phyloP scores from a whole-genome alignment of 257 asterid species.

The Perilla frutescens region DNA sequence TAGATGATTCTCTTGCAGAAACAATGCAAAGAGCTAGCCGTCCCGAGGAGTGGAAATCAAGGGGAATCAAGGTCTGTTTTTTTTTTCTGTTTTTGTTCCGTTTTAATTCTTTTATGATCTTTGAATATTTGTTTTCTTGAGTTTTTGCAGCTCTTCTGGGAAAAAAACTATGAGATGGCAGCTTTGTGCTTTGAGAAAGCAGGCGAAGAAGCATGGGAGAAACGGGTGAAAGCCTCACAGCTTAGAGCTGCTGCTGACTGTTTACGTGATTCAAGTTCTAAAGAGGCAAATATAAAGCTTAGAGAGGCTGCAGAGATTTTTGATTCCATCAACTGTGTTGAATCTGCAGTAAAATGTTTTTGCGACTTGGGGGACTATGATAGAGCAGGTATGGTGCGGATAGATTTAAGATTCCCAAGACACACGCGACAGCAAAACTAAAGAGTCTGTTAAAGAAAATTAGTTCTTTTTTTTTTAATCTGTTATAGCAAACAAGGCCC shows the following conservation, averaged over 20 bases:
- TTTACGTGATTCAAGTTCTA: constrained; percentile 47
- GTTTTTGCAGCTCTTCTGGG: constrained; percentile 65
- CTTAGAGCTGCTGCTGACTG: constrained; percentile 56
- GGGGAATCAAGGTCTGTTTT: constrained; percentile 50
- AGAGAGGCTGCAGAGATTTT: constrained; percentile 76
- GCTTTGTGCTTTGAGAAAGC: constrained; percentile 70
- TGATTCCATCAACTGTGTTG: constrained; percentile 52
- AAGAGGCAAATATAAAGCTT: constrained; percentile 48
- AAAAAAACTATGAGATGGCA: constrained; percentile 70
- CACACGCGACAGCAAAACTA: no score
- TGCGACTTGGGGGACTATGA: constrained; percentile 60
- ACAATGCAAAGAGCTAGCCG: constrained; percentile 74
- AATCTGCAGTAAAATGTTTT: constrained; percentile 69
- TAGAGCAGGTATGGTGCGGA: no score
- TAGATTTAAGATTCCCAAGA: no score
- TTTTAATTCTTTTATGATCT: not conserved
- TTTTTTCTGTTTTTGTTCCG: not conserved
- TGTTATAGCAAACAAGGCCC: constrained; percentile 47
- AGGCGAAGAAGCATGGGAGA: constrained; percentile 64
- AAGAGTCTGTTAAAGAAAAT: no score
- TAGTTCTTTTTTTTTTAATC: no score
- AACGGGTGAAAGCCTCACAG: constrained; percentile 61
- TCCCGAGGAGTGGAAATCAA: constrained; percentile 70
- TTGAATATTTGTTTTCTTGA: not conserved
- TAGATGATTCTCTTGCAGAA: constrained; percentile 59